A percentile compares a stretch with the other conserved stretches of the same genome.
phyloP scores from a whole-genome alignment of 768 basidiomycete species.

The Lactarius pseudohatsudake region DNA sequence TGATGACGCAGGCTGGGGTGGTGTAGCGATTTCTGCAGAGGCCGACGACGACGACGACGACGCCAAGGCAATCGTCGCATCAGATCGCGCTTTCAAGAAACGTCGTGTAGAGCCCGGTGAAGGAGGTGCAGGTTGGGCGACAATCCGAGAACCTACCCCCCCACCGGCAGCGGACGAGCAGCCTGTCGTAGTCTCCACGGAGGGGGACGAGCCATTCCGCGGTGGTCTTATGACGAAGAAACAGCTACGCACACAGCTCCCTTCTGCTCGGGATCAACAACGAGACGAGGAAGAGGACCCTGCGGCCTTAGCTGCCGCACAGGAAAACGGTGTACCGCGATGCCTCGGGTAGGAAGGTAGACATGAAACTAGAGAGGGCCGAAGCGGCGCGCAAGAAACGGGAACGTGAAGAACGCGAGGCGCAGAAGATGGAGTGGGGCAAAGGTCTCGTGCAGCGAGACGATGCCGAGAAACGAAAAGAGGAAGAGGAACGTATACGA shows the following conservation, averaged over 20 bases:
- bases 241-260: slow-evolving; percentile 66
- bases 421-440: slow-evolving; percentile 95
- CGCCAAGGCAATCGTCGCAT: slow-evolving; percentile 65
- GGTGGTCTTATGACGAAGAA: slow-evolving; percentile 81
- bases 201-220: slow-evolving; percentile 44
- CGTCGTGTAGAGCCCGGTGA: slow-evolving; percentile 52
- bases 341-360: slow-evolving; percentile 81
- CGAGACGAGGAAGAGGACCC: slow-evolving; percentile 43
- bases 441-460: slow-evolving; percentile 91
- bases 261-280: slow-evolving; percentile 39
- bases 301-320: slow-evolving; percentile 60
- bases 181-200: slow-evolving; percentile 51
- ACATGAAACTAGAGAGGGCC: slow-evolving; percentile 79
- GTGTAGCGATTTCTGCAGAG: slow-evolving; percentile 45
- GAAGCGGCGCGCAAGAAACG: slow-evolving; percentile 81
- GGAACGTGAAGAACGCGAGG: slow-evolving; percentile 82
- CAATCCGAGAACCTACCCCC: slow-evolving; percentile 56
- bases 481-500: slow-evolving; percentile 68
- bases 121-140: slow-evolving; percentile 62
- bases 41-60: slow-evolving; percentile 59
- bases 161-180: slow-evolving; percentile 65
- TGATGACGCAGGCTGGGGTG: slow-evolving; percentile 71
- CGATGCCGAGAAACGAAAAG: slow-evolving; percentile 64
- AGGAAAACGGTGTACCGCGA: slow-evolving; percentile 97
- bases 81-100: slow-evolving; percentile 77